These are phyloP conservation scores for Gymnopilus dilepis DNA, from an alignment of 768 basidiomycete genomes.

Conservation along the genomic window DNA sequence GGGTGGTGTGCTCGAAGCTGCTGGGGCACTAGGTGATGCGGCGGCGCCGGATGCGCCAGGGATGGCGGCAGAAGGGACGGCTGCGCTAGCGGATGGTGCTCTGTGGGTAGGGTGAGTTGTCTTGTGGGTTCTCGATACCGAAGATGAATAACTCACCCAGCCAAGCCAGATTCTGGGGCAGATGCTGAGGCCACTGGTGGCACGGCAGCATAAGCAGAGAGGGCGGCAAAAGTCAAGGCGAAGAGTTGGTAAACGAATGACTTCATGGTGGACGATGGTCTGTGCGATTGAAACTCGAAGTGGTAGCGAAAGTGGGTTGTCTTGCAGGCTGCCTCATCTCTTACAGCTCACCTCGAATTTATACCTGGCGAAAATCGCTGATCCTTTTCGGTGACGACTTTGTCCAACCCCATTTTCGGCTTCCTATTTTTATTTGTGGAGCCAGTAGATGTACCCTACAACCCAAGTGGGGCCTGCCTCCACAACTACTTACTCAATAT, in stretches of 20 bases:
- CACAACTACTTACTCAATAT: neutral
- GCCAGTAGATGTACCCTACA: neutral
- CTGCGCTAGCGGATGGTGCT: neutral
- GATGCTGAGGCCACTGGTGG: neutral
- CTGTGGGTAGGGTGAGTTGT: neutral
- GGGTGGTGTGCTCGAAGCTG: neutral
- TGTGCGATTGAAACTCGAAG: neutral
- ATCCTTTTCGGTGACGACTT: neutral
- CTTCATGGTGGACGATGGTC: neutral
- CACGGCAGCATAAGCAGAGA: neutral
- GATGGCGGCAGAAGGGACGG: neutral
- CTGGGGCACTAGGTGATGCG: neutral
- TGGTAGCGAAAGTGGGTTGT: neutral
- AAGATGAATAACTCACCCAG: neutral
- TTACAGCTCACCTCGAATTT: neutral
- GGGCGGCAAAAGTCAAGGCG: neutral
- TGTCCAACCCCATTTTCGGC: neutral
- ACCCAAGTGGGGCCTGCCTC: conserved; percentile 1
- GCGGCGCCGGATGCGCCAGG: neutral
- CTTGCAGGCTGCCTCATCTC: neutral
- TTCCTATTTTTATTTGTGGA: neutral
- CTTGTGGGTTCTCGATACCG: too few species aligned
- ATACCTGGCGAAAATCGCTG: neutral
- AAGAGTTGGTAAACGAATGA: neutral
- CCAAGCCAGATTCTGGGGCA: neutral